A percentile compares a stretch with the other conserved stretches of the same genome.
Evolutionary conservation across 768 basidiomycete genomes (phyloP).

Genomic region (Trametes cubensis): DNA sequence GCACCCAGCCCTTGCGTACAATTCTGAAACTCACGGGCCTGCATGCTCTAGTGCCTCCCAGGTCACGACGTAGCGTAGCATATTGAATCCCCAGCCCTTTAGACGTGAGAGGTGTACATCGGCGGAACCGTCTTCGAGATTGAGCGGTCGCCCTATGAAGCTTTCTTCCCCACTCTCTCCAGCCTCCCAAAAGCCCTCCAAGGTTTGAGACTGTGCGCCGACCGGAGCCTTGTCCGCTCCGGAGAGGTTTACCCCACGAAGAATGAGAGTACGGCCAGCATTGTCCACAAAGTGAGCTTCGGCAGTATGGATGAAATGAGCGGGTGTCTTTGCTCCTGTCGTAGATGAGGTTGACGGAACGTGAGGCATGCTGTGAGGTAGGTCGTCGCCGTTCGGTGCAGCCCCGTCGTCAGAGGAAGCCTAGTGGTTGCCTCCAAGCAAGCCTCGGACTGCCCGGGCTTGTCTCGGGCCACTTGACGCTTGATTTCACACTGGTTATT

Average conservation of each 20-base stretch:
- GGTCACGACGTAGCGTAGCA: constrained; percentile 79
- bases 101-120: constrained; percentile 87
- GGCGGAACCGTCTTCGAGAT: constrained; percentile 82
- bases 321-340: constrained; percentile 50
- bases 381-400: background rate
- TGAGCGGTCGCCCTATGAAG: constrained; percentile 79
- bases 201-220: constrained; percentile 64
- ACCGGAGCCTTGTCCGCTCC: constrained; percentile 86
- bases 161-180: constrained; percentile 69
- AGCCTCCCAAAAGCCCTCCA: constrained; percentile 80
- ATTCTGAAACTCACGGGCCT: constrained; percentile 79
- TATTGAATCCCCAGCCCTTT: constrained; percentile 91
- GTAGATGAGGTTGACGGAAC: constrained; percentile 62
- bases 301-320: constrained; percentile 66
- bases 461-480: no score
- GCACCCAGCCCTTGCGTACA: background rate
- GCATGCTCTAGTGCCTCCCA: constrained; percentile 96
- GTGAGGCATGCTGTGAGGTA: constrained; percentile 45
- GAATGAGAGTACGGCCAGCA: constrained; percentile 71
- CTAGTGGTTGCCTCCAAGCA: no score
- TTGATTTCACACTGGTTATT: no score
- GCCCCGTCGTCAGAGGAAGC: background rate
- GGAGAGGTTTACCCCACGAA: constrained; percentile 95
- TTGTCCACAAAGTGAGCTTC: constrained; percentile 74
- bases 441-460: no score